A percentile compares a stretch with the other conserved stretches of the same genome.
These are phyloP conservation scores for Penicillium silybi DNA, from an alignment of 495 filamentous ascomycete genomes.

Conservation along the genomic window DNA sequence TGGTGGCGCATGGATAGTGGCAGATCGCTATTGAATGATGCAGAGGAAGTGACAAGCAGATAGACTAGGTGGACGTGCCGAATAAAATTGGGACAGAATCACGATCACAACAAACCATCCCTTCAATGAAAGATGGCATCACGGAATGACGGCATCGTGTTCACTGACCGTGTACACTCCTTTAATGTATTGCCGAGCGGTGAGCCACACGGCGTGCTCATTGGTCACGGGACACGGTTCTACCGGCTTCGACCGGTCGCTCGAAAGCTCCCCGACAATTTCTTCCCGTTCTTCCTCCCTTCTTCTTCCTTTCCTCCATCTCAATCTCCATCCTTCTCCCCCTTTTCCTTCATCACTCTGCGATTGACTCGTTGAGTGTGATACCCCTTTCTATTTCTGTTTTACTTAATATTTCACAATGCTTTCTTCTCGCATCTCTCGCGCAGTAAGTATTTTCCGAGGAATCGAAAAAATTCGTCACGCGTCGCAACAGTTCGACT, in stretches of 20 bases:
- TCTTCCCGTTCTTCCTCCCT: slow-evolving; percentile 42
- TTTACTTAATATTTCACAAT: slow-evolving; percentile 46
- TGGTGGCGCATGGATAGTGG: background rate
- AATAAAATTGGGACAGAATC: no score
- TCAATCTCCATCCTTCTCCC: slow-evolving; percentile 27
- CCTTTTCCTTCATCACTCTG: slow-evolving; percentile 31
- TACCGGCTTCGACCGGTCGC: slow-evolving; percentile 42
- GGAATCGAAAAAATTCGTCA: slow-evolving; percentile 6
- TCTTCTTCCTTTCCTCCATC: slow-evolving; percentile 22
- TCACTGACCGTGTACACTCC: background rate
- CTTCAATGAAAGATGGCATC: background rate
- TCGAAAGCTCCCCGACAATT: slow-evolving; percentile 50
- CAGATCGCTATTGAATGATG: background rate
- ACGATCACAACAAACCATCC: background rate
- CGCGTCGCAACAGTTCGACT: slow-evolving; percentile 23
- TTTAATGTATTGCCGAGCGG: slow-evolving; percentile 7
- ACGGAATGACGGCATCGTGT: background rate
- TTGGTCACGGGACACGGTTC: slow-evolving; percentile 31
- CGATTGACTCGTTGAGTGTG: slow-evolving; percentile 41
- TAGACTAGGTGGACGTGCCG: background rate
- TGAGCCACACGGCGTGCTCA: slow-evolving; percentile 5
- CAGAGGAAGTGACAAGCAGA: background rate
- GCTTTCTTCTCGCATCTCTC: slow-evolving; percentile 53
- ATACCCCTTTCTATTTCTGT: slow-evolving; percentile 35
- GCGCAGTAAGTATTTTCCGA: slow-evolving; percentile 62